Base-by-base conservation (phyloP, 495 filamentous ascomycete genomes). In the Penicillium psychrofluorescens region DNA sequence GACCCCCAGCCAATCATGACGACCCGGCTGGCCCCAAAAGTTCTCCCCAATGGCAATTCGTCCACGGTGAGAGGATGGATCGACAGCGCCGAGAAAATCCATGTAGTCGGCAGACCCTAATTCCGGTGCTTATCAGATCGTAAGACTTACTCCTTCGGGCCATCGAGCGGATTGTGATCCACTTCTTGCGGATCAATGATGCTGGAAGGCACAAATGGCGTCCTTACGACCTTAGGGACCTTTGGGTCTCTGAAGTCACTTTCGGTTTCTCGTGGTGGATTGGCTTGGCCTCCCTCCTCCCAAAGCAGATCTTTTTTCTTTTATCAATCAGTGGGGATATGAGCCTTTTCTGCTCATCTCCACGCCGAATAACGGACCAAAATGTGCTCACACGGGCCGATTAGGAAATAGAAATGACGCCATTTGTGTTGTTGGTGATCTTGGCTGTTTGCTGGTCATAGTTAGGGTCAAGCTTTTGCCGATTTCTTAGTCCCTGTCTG, bases 261-360 rank as follows among this genome's bases (percentile, higher is more conserved):
- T 2, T 3, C 4, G 4, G 32, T 11, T 12, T 12, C 32, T 34
- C n/a, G 14, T 28, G 28, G 14, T 40, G 11, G 11, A 41, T 36
- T n/a, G 35, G 43, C 40, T 51, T 51, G 33, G 50, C 44, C 22
- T 11, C 30, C 38, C 34, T 4, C 22, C 22, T 48, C 38, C 34
- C 41, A 49, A 6, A n/a, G n/a, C 48, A 22, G 37, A 30, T 33
- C 44, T 35, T 45, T 50, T 51, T 60, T 35, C 43, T 50, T 51
- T 60, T 60, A 60, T 60, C 57, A 60, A 60, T 58, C 57, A 60
- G 54, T 58, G 45, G 49, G 16, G 47, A 13, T 14, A n/a, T 38
- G 39, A 22, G 22, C 2, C 22, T 4, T 6, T 22, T 22, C 22
- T 3, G 22, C 22, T 22, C 22, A 6, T 22, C 22, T 6, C 6